phyloP scores from a whole-genome alignment of 1,139 yeast genomes.

The Geotrichum reessii region DNA sequence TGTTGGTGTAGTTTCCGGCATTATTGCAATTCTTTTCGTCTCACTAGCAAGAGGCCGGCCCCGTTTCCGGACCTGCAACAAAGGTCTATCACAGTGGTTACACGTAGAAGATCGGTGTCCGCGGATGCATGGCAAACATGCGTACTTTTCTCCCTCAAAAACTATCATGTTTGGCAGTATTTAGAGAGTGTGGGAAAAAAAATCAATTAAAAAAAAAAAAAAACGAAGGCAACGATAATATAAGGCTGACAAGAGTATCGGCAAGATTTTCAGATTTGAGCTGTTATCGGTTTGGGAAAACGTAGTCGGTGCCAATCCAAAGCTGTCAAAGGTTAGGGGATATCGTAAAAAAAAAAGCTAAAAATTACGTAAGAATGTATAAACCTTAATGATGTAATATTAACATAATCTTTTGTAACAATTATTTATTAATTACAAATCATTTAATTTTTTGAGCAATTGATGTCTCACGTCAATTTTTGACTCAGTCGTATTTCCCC shows the following conservation, averaged over 20 bases:
- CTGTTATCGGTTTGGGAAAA: background rate
- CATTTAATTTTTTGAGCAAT: background rate
- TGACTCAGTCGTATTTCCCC: background rate
- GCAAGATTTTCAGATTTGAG: background rate
- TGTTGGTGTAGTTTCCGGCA: slow-evolving; percentile 23
- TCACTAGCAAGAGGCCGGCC: slow-evolving; percentile 58
- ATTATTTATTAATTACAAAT: background rate
- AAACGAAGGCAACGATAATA: background rate
- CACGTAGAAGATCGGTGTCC: slow-evolving; percentile 91
- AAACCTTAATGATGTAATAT: background rate
- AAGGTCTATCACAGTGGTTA: slow-evolving; percentile 69
- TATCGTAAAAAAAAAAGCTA: background rate
- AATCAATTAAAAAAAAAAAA: too few relatives aligned
- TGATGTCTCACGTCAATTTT: background rate
- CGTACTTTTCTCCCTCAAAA: slow-evolving; percentile 76
- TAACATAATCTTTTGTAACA: background rate
- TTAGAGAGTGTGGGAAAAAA: background rate
- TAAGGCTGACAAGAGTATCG: background rate
- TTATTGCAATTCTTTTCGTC: slow-evolving; percentile 28
- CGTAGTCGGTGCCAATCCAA: background rate
- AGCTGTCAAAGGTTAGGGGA: background rate
- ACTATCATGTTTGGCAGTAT: slow-evolving; percentile 54
- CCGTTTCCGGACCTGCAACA: slow-evolving; percentile 79
- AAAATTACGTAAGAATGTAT: background rate
- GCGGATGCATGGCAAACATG: slow-evolving; percentile 75